Evolutionary conservation across 192 early-diverging fungal species (phyloP).

Genomic region (Mortierella claussenii): DNA sequence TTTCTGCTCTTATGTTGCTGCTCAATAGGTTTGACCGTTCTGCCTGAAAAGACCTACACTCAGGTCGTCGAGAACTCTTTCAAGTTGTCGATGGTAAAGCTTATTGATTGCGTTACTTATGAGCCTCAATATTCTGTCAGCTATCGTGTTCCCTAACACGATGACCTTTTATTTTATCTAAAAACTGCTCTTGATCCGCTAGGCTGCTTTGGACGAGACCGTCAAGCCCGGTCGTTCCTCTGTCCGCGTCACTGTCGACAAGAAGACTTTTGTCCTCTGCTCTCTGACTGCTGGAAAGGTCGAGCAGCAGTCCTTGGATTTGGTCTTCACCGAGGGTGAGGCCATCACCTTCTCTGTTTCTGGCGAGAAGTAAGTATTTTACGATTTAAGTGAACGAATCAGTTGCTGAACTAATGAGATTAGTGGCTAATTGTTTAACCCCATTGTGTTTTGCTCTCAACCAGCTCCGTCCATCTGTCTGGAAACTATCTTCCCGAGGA

Average conservation of each 20-base stretch:
- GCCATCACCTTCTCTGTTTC: conserved; percentile 78
- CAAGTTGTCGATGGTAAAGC: conserved; percentile 72
- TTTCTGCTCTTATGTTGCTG: background rate
- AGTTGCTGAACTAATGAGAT: too few species aligned
- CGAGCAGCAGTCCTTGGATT: conserved; percentile 79
- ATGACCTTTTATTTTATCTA: too few species aligned
- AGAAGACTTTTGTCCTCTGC: conserved; percentile 80
- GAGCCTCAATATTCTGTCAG: too few species aligned
- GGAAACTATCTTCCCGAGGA: conserved; percentile 76
- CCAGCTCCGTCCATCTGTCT: conserved; percentile 72
- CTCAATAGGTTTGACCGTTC: conserved; percentile 73
- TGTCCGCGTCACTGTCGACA: conserved; percentile 73
- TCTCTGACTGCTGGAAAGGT: conserved; percentile 75
- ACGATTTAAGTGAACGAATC: too few species aligned
- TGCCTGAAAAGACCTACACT: conserved; percentile 74
- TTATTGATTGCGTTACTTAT: background rate
- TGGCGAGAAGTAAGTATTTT: conserved; percentile 62
- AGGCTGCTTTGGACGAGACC: conserved; percentile 75
- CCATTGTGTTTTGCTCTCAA: background rate
- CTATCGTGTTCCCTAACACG: too few species aligned
- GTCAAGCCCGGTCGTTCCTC: conserved; percentile 69
- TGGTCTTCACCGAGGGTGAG: conserved; percentile 75
- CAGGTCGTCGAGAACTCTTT: conserved; percentile 80
- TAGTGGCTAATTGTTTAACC: too few species aligned
- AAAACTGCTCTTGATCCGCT: too few species aligned